Conservation (phyloP, 106 monocot genomes). For the Dendrobium chrysotoxum region DNA sequence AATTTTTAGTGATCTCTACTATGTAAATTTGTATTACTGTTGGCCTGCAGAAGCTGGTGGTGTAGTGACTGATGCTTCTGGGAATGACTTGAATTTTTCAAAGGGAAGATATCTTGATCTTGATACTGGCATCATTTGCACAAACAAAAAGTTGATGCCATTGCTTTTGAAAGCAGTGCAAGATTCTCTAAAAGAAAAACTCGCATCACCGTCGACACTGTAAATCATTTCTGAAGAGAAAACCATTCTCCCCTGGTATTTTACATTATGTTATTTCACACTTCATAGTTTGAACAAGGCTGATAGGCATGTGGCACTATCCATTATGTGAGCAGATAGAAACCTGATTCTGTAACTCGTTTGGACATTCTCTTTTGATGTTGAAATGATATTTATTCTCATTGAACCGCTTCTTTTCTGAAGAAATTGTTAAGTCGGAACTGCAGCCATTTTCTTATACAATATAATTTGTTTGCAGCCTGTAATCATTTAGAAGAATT, state of each 20-base stretch:
- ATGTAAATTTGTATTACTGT: neutral
- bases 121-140: conserved; percentile 83
- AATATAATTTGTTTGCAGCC: too few species aligned
- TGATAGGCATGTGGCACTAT: too few species aligned
- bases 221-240: conserved; percentile 8
- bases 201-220: conserved; percentile 31
- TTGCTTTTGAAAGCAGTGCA: conserved; percentile 63
- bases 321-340: too few species aligned
- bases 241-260: too few species aligned
- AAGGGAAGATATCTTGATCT: conserved; percentile 87
- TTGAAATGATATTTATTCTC: neutral
- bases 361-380: neutral
- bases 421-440: neutral
- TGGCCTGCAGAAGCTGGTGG: conserved; percentile 94
- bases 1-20: too few species aligned
- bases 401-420: neutral
- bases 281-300: too few species aligned
- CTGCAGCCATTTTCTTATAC: neutral
- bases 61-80: conserved; percentile 76
- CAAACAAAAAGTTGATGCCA: conserved; percentile 87
- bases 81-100: conserved; percentile 88
- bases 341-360: neutral
- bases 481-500: too few species aligned
- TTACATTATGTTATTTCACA: too few species aligned
- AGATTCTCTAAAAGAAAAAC: conserved; percentile 55